Conservation (phyloP, 2,329 filamentous ascomycete genomes). For the Diaporthe citriasiana region DNA sequence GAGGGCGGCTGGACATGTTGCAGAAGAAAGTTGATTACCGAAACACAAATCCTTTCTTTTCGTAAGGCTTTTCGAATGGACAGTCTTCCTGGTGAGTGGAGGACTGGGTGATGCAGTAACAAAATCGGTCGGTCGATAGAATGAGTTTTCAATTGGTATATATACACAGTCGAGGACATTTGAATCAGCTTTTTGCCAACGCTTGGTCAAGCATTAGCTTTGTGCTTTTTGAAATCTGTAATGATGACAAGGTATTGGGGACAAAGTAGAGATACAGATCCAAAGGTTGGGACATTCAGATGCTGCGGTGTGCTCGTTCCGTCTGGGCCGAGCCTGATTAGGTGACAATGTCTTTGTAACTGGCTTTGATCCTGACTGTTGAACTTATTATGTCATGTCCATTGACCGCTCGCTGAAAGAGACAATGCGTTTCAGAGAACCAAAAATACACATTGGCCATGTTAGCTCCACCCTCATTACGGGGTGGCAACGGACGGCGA, state of each 20-base stretch:
- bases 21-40: not conserved
- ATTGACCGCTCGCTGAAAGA: not conserved
- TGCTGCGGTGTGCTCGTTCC: not conserved
- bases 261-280: not conserved
- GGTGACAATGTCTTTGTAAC: not conserved
- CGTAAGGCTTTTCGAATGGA: not conserved
- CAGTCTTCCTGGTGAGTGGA: not conserved
- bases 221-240: not conserved
- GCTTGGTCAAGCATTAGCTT: not conserved
- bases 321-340: accelerated
- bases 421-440: not conserved
- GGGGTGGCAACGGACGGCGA: accelerated
- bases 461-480: not conserved
- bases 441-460: not conserved
- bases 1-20: not conserved
- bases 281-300: not conserved
- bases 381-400: not conserved
- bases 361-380: not conserved
- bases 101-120: not conserved
- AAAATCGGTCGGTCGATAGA: not conserved
- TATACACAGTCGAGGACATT: not conserved
- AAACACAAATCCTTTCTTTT: not conserved
- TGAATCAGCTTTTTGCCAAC: too few relatives aligned
- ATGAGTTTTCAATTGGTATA: not conserved
- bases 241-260: not conserved